Evolutionary conservation across 2,329 filamentous ascomycete genomes (phyloP).

Genomic region (Stemphylium beticola): DNA sequence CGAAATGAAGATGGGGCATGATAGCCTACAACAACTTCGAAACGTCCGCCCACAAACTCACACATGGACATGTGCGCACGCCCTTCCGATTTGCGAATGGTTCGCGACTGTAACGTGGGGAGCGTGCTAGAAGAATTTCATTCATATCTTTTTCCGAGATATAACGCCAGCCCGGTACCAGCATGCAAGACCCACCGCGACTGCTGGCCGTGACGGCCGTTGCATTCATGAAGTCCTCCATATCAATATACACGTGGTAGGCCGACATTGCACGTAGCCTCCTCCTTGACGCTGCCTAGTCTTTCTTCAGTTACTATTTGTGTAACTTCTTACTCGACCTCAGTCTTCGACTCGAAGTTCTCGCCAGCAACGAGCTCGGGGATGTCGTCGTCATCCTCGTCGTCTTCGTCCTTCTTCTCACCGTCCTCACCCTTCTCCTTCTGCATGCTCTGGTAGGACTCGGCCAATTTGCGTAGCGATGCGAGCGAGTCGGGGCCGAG

Average conservation of each 20-base stretch:
- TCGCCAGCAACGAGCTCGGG: conserved; percentile 95
- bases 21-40: background rate
- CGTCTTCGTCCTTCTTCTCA: conserved; percentile 70
- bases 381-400: conserved; percentile 80
- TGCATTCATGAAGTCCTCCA: conserved; percentile 26
- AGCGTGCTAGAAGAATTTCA: conserved; percentile 44
- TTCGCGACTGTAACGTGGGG: background rate
- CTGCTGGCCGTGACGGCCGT: conserved; percentile 29
- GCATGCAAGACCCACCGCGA: conserved; percentile 40
- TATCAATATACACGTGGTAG: conserved; percentile 33
- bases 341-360: conserved; percentile 88
- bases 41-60: background rate
- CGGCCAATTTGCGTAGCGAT: conserved; percentile 95
- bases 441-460: conserved; percentile 99
- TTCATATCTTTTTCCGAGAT: conserved; percentile 43
- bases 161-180: conserved; percentile 44
- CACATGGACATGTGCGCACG: background rate
- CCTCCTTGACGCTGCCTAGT: conserved; percentile 26
- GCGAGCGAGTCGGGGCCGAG: conserved; percentile 97
- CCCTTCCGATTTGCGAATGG: background rate
- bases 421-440: conserved; percentile 83
- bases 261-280: conserved; percentile 27
- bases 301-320: conserved; percentile 14
- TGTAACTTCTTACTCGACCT: conserved; percentile 75
- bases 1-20: background rate